Conservation (phyloP, 768 basidiomycete species). For the Rhodotorula paludigena region DNA sequence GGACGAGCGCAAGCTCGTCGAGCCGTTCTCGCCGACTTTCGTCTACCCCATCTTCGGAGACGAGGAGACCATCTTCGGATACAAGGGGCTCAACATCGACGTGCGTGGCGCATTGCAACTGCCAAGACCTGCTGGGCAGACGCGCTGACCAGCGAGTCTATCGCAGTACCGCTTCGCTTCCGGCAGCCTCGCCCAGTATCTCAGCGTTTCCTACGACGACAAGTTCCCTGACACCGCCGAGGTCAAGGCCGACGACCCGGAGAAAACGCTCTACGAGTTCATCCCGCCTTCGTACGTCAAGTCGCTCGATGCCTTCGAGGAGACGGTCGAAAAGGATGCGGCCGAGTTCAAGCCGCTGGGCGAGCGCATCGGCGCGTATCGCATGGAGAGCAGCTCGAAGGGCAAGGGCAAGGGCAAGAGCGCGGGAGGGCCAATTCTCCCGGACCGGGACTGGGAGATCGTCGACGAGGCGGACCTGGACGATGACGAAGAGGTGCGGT, state of each 20-base stretch:
- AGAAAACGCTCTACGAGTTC: conserved; percentile 66
- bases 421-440: conserved; percentile 34
- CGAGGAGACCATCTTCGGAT: conserved; percentile 93
- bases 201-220: conserved; percentile 63
- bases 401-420: conserved; percentile 55
- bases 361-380: conserved; percentile 68
- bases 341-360: conserved; percentile 70
- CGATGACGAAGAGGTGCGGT: conserved; percentile 62
- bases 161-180: conserved; percentile 75
- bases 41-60: conserved; percentile 98
- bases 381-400: conserved; percentile 54
- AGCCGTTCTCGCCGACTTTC: conserved; percentile 76
- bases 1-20: conserved; percentile 54
- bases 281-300: conserved; percentile 73
- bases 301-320: conserved; percentile 62
- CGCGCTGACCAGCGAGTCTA: background rate
- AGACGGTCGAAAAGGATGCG: conserved; percentile 73
- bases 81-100: conserved; percentile 73
- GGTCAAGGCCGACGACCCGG: conserved; percentile 77
- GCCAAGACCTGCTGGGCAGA: background rate
- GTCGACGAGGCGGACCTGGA: conserved; percentile 19
- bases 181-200: conserved; percentile 72
- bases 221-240: conserved; percentile 58
- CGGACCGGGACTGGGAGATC: conserved; percentile 28
- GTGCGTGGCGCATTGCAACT: conserved; percentile 54